phyloP scores from a whole-genome alignment of 768 basidiomycete genomes.

The Rhodotorula diobovata region DNA sequence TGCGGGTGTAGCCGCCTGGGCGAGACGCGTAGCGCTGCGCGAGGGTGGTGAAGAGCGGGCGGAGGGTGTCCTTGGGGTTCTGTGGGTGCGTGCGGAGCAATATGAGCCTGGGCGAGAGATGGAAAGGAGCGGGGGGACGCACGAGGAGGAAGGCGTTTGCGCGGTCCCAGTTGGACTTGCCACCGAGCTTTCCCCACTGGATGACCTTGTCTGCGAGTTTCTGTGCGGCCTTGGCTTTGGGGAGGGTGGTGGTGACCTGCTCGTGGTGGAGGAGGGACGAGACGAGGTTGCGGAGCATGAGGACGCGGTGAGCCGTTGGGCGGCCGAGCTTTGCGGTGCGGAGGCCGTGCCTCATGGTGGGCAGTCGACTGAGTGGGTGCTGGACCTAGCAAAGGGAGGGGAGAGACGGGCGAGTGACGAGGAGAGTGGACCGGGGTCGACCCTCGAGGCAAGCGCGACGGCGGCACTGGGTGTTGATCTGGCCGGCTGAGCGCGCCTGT shows the following conservation, averaged over 20 bases:
- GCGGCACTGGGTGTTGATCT: no score
- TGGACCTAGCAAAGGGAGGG: no score
- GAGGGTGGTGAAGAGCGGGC: slow-evolving; percentile 78
- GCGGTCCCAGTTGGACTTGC: slow-evolving; percentile 57
- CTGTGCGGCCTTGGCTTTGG: slow-evolving; percentile 88
- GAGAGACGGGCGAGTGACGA: not conserved
- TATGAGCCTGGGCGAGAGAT: not conserved
- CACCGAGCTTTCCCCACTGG: slow-evolving; percentile 79
- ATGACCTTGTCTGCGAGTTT: slow-evolving; percentile 94
- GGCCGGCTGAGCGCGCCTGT: no score
- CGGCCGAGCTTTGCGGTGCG: slow-evolving; percentile 88
- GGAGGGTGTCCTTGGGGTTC: slow-evolving; percentile 60
- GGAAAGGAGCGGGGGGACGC: slow-evolving; percentile 15
- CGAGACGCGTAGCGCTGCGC: slow-evolving; percentile 73
- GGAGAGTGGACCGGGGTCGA: not conserved
- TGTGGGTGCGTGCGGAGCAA: slow-evolving; percentile 18
- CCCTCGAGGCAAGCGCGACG: not conserved
- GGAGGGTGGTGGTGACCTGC: slow-evolving; percentile 88
- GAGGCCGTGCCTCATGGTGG: slow-evolving; percentile 84
- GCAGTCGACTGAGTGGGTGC: no score
- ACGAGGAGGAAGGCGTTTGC: slow-evolving; percentile 74
- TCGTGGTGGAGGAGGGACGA: slow-evolving; percentile 91
- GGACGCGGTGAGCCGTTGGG: slow-evolving; percentile 82
- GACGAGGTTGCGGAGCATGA: slow-evolving; percentile 91
- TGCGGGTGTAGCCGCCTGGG: slow-evolving; percentile 90